A percentile compares a stretch with the other conserved stretches of the same genome.
These are phyloP conservation scores for Euphorbia lathyris DNA, from an alignment of 345 rosid genomes.

Conservation along the genomic window DNA sequence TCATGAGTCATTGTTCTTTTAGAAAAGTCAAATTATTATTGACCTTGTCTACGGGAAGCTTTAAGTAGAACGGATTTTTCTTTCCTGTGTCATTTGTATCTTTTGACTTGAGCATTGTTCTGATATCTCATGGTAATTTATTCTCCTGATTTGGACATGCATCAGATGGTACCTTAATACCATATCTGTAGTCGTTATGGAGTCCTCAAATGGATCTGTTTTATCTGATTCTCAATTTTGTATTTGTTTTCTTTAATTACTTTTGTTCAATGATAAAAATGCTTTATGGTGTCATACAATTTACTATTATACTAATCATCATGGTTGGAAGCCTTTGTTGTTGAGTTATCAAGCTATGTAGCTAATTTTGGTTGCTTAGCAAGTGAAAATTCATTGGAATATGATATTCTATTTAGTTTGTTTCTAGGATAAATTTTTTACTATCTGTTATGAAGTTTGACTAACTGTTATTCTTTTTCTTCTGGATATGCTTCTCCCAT, in stretches of 20 bases:
- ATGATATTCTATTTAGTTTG: neutral
- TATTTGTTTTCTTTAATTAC: neutral
- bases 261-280: neutral
- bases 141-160: neutral
- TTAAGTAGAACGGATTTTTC: neutral
- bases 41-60: neutral
- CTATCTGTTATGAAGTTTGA: conserved; percentile 17
- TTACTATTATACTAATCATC: neutral
- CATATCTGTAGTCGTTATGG: too few relatives aligned
- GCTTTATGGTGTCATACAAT: neutral
- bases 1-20: neutral
- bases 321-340: neutral
- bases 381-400: neutral
- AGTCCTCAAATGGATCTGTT: neutral
- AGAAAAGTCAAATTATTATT: neutral
- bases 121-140: neutral
- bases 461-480: conserved; percentile 38
- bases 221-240: neutral
- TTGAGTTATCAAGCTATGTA: neutral
- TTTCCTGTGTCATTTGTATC: neutral
- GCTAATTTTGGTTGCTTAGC: neutral
- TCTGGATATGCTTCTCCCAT: conserved; percentile 23
- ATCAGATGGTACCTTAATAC: neutral
- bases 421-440: conserved; percentile 10
- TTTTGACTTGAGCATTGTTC: neutral